A percentile compares a stretch with the other conserved stretches of the same genome.
These are phyloP conservation scores for Betula pendula DNA, from an alignment of 306 rosid genomes.

Conservation along the genomic window DNA sequence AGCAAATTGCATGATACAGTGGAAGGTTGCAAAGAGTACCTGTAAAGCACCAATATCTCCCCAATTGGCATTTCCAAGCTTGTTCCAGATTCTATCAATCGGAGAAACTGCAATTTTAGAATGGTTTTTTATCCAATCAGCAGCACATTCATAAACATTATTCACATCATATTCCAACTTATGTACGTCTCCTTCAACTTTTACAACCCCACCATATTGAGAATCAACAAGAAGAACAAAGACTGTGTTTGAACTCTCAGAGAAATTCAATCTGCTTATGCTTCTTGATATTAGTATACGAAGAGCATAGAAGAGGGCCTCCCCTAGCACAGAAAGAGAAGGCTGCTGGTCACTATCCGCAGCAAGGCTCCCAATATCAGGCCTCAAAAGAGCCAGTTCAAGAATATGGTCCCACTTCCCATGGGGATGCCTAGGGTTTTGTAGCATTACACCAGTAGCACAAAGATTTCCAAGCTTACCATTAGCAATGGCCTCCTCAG, in stretches of 20 bases:
- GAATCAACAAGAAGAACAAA: conserved; percentile 86
- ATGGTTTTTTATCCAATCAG: conserved; percentile 88
- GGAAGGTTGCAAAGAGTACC: conserved; percentile 88
- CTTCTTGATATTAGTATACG: conserved; percentile 83
- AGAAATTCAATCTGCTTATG: conserved; percentile 67
- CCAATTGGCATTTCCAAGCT: conserved; percentile 98
- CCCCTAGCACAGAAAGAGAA: conserved; percentile 66
- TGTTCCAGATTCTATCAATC: conserved; percentile 90
- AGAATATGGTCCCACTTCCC: conserved; percentile 94
- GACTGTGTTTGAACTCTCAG: conserved; percentile 57
- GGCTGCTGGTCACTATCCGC: conserved; percentile 57
- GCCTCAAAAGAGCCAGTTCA: conserved; percentile 78
- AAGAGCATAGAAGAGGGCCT: conserved; percentile 83
- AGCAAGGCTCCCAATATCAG: conserved; percentile 64
- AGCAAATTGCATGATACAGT: conserved; percentile 73
- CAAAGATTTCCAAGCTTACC: conserved; percentile 87
- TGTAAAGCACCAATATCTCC: conserved; percentile 86
- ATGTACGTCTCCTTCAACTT: conserved; percentile 92
- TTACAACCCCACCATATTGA: conserved; percentile 88
- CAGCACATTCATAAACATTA: conserved; percentile 88
- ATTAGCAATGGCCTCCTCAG: conserved; percentile 81
- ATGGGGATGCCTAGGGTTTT: conserved; percentile 82
- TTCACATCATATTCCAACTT: conserved; percentile 73
- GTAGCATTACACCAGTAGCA: conserved; percentile 77
- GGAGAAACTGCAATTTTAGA: conserved; percentile 82